Percentiles rank a stretch among this genome's conserved stretches.
phyloP scores from a whole-genome alignment of 495 filamentous ascomycete genomes.

The Aspergillus biplanus region DNA sequence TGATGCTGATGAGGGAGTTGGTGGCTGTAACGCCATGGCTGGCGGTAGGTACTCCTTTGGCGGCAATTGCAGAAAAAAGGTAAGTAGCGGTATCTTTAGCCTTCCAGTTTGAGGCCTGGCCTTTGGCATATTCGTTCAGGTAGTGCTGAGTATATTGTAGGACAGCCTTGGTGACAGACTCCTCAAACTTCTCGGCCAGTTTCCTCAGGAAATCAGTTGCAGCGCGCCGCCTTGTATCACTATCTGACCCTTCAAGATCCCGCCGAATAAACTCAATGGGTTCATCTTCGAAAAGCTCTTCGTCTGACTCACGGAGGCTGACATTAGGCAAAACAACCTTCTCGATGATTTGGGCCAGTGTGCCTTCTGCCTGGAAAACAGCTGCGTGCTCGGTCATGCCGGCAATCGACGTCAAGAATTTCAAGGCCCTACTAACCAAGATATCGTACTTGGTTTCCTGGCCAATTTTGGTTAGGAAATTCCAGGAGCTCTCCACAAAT shows the following conservation, averaged over 20 bases:
- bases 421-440: conserved; percentile 89
- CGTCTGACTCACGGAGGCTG: conserved; percentile 83
- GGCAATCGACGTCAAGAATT: conserved; percentile 91
- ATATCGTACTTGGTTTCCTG: conserved; percentile 91
- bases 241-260: conserved; percentile 95
- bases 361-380: conserved; percentile 78
- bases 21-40: conserved; percentile 87
- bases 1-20: conserved; percentile 79
- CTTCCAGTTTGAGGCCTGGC: conserved; percentile 82
- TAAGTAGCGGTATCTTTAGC: conserved; percentile 97
- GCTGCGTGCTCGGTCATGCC: conserved; percentile 74
- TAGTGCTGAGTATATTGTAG: conserved; percentile 81
- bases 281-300: conserved; percentile 97
- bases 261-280: conserved; percentile 97
- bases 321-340: conserved; percentile 96
- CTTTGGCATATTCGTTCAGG: conserved; percentile 66
- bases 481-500: conserved; percentile 90
- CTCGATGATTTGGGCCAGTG: conserved; percentile 81
- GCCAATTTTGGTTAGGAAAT: conserved; percentile 81
- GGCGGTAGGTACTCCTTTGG: conserved; percentile 83
- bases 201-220: conserved; percentile 92
- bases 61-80: conserved; percentile 90
- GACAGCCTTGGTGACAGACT: conserved; percentile 78
- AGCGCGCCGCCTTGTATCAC: conserved; percentile 86
- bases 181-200: conserved; percentile 85